Evolutionary conservation across 2,329 filamentous ascomycete genomes (phyloP).

Genomic region (Xylariaceae sp.): DNA sequence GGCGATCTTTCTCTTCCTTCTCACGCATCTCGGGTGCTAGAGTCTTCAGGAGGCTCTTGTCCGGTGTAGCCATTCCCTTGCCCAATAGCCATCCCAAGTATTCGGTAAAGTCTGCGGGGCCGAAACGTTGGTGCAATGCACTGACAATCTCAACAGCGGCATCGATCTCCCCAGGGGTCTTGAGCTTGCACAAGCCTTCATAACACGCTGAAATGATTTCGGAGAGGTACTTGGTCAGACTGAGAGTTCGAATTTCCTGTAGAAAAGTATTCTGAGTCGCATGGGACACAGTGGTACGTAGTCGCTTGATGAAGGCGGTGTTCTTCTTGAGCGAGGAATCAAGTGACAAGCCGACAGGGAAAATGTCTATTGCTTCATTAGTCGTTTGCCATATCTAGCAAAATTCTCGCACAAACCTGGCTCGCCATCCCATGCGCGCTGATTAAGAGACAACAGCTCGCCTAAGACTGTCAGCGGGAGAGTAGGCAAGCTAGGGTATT

Average conservation of each 20-base stretch:
- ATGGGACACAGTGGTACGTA: conserved; percentile 85
- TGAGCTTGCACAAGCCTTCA: conserved; percentile 90
- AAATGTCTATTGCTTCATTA: conserved; percentile 66
- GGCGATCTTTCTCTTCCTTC: conserved; percentile 92
- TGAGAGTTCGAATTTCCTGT: conserved; percentile 87
- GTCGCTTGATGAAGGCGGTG: conserved; percentile 94
- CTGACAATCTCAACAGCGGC: conserved; percentile 92
- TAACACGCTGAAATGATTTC: conserved; percentile 97
- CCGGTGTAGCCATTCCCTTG: conserved; percentile 87
- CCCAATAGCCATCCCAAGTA: conserved; percentile 92
- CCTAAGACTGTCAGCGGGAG: conserved; percentile 57
- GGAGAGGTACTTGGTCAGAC: conserved; percentile 93
- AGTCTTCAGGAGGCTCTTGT: conserved; percentile 80
- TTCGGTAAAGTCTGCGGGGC: conserved; percentile 86
- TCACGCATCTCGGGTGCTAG: conserved; percentile 83
- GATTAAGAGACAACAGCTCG: conserved; percentile 88
- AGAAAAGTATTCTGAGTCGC: conserved; percentile 83
- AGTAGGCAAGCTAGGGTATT: neutral
- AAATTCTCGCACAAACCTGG: conserved; percentile 62
- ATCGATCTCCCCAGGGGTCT: conserved; percentile 88
- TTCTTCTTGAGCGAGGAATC: conserved; percentile 98
- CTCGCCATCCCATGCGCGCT: conserved; percentile 86
- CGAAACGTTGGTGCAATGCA: conserved; percentile 94
- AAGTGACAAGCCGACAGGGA: conserved; percentile 77
- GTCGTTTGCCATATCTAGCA: conserved; percentile 12